Evolutionary conservation across 768 basidiomycete genomes (phyloP), one percentile per base, ranked within the genome.

Genomic region (Chalciporus pseudorubinellus): DNA sequence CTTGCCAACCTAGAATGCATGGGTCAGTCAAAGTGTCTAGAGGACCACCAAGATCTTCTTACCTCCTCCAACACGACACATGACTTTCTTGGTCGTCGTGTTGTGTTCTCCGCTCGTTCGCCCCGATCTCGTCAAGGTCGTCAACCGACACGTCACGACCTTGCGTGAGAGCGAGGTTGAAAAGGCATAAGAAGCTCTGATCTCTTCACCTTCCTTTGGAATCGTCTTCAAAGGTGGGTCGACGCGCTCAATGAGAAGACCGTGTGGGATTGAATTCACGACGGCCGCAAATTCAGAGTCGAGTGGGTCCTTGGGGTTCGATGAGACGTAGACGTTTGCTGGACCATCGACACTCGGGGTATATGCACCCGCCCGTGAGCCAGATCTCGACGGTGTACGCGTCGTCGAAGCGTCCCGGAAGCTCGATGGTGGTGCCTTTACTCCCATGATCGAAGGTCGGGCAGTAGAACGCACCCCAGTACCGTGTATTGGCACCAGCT

Each of bases 61-160:
- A 85, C 89, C 89, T 69, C 89, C 90, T 41, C 92, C 92, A 55
- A 94, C 87, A 53, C 92, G 84, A 71, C 87, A 91, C 86, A 95
- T 88, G 26, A 94, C 92, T 70, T 92, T 94, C 81, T 87, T 91
- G 59, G 76, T 74, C 57, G 72, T 77, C 42, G 71, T 73, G 45
- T 55, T 48, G 7, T 34, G 33, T 57, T 70, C 61, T 50, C 75
- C 74, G 44, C 74, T 67, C 31, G 69, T 63, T 19, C 68, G 74
- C 63, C 75, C 77, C 11, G 79, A 71, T 43, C 92, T 80, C 47
- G 83, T 81, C 64, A 91, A 74, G 41, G 89, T 88, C 40, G 91
- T 89, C 70, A 95, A 71, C 58, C 86, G 80, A 67, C 88, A 90
- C 21, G 84, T 86, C 31, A 95, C 78, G 31, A 85, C 76, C 74